Conservation (phyloP, 2,329 filamentous ascomycete species). For the Xylaria multiplex region DNA sequence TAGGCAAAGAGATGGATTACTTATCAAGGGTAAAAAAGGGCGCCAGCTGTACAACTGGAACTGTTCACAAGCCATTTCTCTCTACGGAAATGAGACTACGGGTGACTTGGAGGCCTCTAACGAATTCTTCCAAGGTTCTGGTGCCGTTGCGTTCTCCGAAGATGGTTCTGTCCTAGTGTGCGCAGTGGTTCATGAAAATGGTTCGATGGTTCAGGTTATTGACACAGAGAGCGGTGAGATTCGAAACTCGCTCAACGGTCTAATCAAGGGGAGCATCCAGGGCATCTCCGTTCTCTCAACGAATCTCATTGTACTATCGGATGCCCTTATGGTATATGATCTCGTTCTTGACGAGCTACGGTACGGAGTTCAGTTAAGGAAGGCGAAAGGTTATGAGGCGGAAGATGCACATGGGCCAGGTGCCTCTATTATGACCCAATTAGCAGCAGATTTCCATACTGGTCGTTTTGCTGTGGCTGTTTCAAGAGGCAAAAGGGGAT, state of each 20-base stretch:
- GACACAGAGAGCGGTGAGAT: constrained; percentile 76
- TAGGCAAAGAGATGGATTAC: constrained; percentile 73
- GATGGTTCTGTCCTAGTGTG: constrained; percentile 86
- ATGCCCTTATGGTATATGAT: constrained; percentile 82
- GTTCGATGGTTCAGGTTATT: constrained; percentile 77
- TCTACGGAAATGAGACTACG: constrained; percentile 56
- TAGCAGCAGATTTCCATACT: constrained; percentile 76
- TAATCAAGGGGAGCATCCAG: constrained; percentile 73
- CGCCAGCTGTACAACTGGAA: constrained; percentile 78
- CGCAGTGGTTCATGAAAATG: constrained; percentile 64
- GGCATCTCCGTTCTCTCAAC: constrained; percentile 77
- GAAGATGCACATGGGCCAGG: constrained; percentile 49
- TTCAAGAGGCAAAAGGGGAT: constrained; percentile 47
- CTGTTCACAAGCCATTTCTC: constrained; percentile 68
- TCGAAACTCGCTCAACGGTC: constrained; percentile 71
- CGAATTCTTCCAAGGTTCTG: constrained; percentile 57
- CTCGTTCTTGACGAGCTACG: constrained; percentile 80
- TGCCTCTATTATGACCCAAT: constrained; percentile 63
- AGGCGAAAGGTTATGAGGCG: constrained; percentile 42
- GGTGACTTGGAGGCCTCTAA: constrained; percentile 49
- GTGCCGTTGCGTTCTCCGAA: constrained; percentile 79
- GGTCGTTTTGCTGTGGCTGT: constrained; percentile 74
- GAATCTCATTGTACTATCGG: constrained; percentile 78
- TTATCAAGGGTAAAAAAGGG: constrained; percentile 66
- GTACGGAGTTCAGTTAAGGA: constrained; percentile 68